Conservation (phyloP, 148 eudicot species). For the Oxyria digyna region DNA sequence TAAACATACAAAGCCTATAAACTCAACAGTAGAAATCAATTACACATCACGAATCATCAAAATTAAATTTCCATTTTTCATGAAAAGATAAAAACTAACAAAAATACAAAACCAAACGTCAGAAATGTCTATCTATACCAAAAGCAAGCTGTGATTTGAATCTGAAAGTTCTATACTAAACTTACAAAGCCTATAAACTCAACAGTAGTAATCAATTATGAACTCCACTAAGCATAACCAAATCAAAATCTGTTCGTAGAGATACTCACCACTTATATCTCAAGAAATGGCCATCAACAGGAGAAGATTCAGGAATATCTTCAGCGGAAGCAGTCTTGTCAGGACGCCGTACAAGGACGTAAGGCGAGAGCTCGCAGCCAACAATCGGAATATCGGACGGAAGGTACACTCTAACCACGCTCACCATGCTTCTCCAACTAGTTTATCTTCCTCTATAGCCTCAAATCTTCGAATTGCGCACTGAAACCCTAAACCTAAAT, state of each 20-base stretch:
- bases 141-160: neutral
- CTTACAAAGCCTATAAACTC: neutral
- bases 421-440: conserved; percentile 58
- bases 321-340: conserved; percentile 56
- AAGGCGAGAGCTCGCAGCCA: conserved; percentile 91
- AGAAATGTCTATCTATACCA: too few relatives aligned
- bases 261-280: conserved; percentile 70
- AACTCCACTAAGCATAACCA: neutral
- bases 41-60: too few relatives aligned
- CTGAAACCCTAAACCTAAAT: conserved; percentile 19
- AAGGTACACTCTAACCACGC: conserved; percentile 71
- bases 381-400: conserved; percentile 98
- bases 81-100: too few relatives aligned
- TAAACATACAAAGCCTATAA: neutral
- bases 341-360: conserved; percentile 57
- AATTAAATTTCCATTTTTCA: too few relatives aligned
- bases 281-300: conserved; percentile 72
- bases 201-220: neutral
- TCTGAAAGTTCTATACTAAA: neutral
- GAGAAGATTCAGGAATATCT: conserved; percentile 66
- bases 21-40: too few relatives aligned
- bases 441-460: conserved; percentile 8
- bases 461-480: conserved; percentile 7
- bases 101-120: too few relatives aligned
- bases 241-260: neutral